Percentiles rank a stretch among this genome's conserved stretches.
Conservation (phyloP, 495 filamentous ascomycete species). For the Trichoderma reesei region DNA sequence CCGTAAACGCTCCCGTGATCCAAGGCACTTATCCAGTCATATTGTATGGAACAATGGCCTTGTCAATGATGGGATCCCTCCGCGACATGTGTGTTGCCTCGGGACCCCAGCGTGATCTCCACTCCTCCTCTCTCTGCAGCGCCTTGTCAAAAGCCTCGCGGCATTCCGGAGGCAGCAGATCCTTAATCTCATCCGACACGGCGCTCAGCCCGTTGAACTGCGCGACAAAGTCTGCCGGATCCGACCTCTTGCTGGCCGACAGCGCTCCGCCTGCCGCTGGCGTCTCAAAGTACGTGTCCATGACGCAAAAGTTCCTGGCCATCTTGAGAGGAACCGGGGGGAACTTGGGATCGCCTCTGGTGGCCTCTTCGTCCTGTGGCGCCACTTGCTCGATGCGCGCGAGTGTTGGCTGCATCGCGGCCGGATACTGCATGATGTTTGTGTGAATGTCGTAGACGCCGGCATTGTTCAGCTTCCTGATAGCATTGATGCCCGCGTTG, state of each 20-base stretch:
- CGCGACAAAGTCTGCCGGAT: conserved; percentile 31
- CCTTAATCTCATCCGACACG: conserved; percentile 56
- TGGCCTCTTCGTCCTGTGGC: conserved; percentile 19
- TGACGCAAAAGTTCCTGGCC: conserved; percentile 63
- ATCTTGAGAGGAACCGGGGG: conserved; percentile 53
- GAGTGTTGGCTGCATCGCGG: conserved; percentile 82
- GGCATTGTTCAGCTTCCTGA: conserved; percentile 55
- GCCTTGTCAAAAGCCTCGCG: conserved; percentile 57
- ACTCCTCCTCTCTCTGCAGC: conserved; percentile 48
- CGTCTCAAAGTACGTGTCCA: conserved; percentile 58
- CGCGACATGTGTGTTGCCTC: conserved; percentile 44
- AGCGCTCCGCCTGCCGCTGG: conserved; percentile 35
- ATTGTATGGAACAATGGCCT: conserved; percentile 44
- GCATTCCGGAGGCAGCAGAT: conserved; percentile 61
- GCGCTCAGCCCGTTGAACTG: conserved; percentile 58
- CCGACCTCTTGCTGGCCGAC: conserved; percentile 30
- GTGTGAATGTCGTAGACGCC: conserved; percentile 92
- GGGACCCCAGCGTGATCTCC: conserved; percentile 62
- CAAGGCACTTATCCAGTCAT: conserved; percentile 14
- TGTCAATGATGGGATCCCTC: conserved; percentile 40
- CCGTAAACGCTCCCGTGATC: background rate
- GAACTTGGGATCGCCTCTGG: conserved; percentile 39
- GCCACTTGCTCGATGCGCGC: conserved; percentile 63
- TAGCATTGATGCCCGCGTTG: conserved; percentile 56
- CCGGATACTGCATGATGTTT: conserved; percentile 78